phyloP scores from a whole-genome alignment of 345 rosid species.

The Rhodamnia rubescens region DNA sequence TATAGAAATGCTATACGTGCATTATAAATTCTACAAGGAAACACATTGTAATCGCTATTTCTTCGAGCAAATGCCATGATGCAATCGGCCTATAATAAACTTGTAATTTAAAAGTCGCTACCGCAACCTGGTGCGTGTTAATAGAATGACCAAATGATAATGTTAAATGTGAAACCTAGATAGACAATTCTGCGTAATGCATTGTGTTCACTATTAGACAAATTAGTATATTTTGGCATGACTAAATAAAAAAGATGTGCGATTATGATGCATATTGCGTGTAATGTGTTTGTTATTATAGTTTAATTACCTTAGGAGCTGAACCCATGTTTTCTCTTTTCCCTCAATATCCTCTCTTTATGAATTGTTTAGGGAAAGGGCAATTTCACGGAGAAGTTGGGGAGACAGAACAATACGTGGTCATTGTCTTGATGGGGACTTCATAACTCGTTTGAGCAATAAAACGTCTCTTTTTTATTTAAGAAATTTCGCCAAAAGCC shows the following conservation, averaged over 20 bases:
- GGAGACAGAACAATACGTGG: neutral
- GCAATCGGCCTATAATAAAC: neutral
- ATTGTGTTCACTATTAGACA: neutral
- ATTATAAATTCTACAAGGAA: neutral
- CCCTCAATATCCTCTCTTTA: neutral
- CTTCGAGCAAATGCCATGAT: neutral
- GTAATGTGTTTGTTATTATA: neutral
- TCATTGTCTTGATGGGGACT: neutral
- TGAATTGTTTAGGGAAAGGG: neutral
- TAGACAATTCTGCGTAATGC: neutral
- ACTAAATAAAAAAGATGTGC: neutral
- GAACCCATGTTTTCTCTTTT: too few species aligned
- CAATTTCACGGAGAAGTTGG: neutral
- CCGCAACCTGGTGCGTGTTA: neutral
- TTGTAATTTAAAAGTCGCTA: neutral
- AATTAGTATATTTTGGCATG: neutral
- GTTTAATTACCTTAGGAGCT: neutral
- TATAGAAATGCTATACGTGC: neutral
- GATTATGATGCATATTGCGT: neutral
- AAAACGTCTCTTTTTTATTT: neutral
- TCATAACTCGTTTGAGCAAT: neutral
- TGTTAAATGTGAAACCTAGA: neutral
- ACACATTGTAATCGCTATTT: neutral
- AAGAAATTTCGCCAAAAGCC: neutral
- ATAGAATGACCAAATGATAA: neutral